Conservation (phyloP, 2,329 filamentous ascomycete genomes). For the Pestalotiopsis sp. region DNA sequence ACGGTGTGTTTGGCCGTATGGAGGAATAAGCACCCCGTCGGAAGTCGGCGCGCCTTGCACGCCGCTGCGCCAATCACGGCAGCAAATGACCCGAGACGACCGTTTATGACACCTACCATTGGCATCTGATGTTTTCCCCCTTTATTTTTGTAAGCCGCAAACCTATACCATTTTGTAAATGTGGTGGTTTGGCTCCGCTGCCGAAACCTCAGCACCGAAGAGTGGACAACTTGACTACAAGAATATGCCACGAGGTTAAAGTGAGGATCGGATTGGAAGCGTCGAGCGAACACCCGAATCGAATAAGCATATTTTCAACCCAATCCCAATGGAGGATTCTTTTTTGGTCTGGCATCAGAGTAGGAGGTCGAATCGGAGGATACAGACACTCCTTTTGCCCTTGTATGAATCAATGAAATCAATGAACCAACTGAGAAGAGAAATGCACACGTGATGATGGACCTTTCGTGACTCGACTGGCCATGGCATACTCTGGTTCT, state of each 20-base stretch:
- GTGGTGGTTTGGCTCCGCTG: conserved; percentile 63
- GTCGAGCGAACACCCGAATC: conserved; percentile 59
- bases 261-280: conserved; percentile 59
- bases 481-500: no score
- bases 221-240: conserved; percentile 40
- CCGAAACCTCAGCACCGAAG: conserved; percentile 67
- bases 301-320: conserved; percentile 25
- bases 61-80: not conserved
- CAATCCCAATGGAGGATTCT: not conserved
- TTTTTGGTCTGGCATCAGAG: conserved; percentile 6
- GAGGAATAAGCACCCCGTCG: conserved; percentile 64
- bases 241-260: conserved; percentile 69
- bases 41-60: conserved; percentile 15
- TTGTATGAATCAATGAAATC: conserved; percentile 12
- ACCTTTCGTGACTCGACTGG: no score
- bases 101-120: conserved; percentile 30
- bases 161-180: conserved; percentile 44
- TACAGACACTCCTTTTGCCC: conserved; percentile 11
- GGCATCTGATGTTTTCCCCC: conserved; percentile 39
- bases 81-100: conserved; percentile 12
- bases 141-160: conserved; percentile 46
- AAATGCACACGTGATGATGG: not conserved
- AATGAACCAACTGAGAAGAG: conserved; percentile 2
- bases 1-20: conserved; percentile 95
- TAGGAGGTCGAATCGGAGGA: conserved; percentile 9